A percentile compares a stretch with the other conserved stretches of the same genome.
Evolutionary conservation across 2,329 filamentous ascomycete species (phyloP).

Genomic region (Neonectria magnoliae): DNA sequence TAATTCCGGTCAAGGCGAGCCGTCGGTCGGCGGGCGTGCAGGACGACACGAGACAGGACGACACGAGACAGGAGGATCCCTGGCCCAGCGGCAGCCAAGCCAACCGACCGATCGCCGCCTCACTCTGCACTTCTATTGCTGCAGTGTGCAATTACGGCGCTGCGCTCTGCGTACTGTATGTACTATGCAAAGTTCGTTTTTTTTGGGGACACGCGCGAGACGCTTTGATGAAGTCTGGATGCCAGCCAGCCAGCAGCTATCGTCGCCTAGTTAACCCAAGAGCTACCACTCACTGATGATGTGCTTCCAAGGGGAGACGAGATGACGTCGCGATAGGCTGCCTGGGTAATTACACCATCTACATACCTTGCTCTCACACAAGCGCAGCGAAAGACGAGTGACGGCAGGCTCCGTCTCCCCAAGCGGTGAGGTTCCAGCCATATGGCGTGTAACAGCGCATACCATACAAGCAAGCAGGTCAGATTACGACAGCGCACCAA

Average conservation of each 20-base stretch:
- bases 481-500: slow-evolving; percentile 1
- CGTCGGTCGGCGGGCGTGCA: slow-evolving; percentile 1
- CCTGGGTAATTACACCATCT: no score
- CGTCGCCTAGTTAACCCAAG: not conserved
- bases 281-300: not conserved
- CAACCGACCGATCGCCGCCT: slow-evolving; percentile 16
- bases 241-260: no score
- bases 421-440: slow-evolving; percentile 19
- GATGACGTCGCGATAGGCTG: not conserved
- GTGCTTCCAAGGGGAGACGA: not conserved
- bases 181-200: not conserved
- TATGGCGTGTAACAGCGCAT: slow-evolving; percentile 25
- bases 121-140: slow-evolving; percentile 6
- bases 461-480: not conserved
- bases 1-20: slow-evolving; percentile 15
- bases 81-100: slow-evolving; percentile 1
- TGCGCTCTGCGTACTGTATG: no score
- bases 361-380: no score
- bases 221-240: not conserved
- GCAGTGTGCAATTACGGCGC: not conserved
- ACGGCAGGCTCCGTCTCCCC: not conserved
- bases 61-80: slow-evolving; percentile 21
- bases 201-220: not conserved
- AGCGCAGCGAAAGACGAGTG: not conserved
- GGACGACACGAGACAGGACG: slow-evolving; percentile 16